Conservation (phyloP, 208 protist genomes). For the Phytomonas sp. region DNA sequence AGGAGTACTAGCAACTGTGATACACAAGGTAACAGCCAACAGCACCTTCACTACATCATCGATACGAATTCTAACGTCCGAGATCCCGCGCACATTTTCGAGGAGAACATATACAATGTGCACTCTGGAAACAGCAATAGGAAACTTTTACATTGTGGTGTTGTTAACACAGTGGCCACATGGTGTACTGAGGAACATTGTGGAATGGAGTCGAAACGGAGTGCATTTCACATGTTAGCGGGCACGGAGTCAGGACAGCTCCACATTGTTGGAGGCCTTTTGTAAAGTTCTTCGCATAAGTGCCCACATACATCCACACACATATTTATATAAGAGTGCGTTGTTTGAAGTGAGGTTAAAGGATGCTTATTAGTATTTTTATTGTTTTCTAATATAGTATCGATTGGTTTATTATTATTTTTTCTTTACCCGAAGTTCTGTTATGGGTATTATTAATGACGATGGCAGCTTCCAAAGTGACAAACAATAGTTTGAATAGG, state of each 20-base stretch:
- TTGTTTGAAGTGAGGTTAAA: neutral
- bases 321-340: constrained; percentile 10
- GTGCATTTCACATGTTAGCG: constrained; percentile 10
- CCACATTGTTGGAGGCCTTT: constrained; percentile 8
- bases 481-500: neutral
- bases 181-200: constrained; percentile 18
- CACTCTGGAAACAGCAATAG: neutral
- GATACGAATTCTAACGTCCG: neutral
- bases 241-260: constrained; percentile 14
- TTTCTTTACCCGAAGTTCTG: neutral
- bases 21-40: neutral
- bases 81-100: neutral
- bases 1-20: neutral
- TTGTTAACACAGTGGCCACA: constrained; percentile 59
- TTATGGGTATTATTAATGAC: neutral
- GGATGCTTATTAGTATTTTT: constrained; percentile 11
- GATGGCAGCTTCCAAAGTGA: neutral
- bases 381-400: constrained; percentile 17
- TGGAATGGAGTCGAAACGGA: neutral
- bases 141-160: constrained; percentile 31
- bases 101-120: neutral
- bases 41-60: neutral
- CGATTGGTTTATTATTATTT: constrained; percentile 15
- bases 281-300: neutral
- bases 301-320: constrained; percentile 16